These are phyloP conservation scores for Crithidia fasciculata DNA, from an alignment of 208 protist species.

Conservation along the genomic window DNA sequence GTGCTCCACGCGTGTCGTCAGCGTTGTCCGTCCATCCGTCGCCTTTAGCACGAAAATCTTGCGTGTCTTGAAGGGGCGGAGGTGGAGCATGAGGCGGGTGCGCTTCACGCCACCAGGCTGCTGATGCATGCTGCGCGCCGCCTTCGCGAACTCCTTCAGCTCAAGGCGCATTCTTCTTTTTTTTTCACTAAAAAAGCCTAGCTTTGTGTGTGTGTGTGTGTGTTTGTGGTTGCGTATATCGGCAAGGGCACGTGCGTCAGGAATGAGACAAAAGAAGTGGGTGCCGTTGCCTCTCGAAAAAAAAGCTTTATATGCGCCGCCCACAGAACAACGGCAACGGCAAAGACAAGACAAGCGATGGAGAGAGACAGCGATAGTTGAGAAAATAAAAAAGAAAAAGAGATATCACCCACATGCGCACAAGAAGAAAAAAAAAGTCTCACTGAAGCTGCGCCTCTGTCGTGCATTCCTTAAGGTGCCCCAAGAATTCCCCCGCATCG, in stretches of 20 bases:
- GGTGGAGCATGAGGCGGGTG: slow-evolving; percentile 67
- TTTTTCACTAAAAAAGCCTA: too few relatives aligned
- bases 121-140: slow-evolving; percentile 58
- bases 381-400: too few relatives aligned
- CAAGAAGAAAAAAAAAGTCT: too few relatives aligned
- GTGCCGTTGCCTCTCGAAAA: neutral
- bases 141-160: slow-evolving; percentile 63
- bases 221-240: neutral
- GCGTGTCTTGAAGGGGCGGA: slow-evolving; percentile 52
- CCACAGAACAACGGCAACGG: too few relatives aligned
- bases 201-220: too few relatives aligned
- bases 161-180: slow-evolving; percentile 54
- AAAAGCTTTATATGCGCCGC: neutral
- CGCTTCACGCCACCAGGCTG: slow-evolving; percentile 62
- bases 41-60: slow-evolving; percentile 67
- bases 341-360: too few relatives aligned
- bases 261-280: neutral
- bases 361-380: too few relatives aligned
- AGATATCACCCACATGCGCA: too few relatives aligned
- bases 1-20: slow-evolving; percentile 65
- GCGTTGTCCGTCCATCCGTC: slow-evolving; percentile 68
- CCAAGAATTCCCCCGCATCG: too few relatives aligned
- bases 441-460: too few relatives aligned
- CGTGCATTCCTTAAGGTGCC: too few relatives aligned
- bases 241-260: neutral